These are phyloP conservation scores for Pythium plurisporium DNA, from an alignment of 352 stramenopile species.

Conservation along the genomic window DNA sequence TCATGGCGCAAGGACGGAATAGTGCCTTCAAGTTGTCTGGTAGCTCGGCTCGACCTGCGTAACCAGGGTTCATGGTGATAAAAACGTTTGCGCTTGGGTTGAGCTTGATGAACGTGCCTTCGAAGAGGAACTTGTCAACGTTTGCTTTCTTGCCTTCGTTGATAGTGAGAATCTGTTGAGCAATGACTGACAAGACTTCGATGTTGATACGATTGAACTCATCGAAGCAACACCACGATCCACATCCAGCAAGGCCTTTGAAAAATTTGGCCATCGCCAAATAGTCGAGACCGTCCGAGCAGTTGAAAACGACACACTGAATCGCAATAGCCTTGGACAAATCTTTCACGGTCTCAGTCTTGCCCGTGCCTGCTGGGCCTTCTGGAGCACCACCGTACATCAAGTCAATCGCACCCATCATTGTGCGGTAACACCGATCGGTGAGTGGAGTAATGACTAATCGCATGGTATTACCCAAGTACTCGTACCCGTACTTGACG, in stretches of 20 bases:
- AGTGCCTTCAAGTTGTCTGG: slow-evolving; percentile 83
- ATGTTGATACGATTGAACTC: slow-evolving; percentile 91
- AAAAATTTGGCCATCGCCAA: slow-evolving; percentile 95
- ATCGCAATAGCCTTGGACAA: slow-evolving; percentile 93
- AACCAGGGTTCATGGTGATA: slow-evolving; percentile 91
- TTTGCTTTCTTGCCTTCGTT: slow-evolving; percentile 80
- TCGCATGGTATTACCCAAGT: slow-evolving; percentile 82
- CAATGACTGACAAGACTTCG: slow-evolving; percentile 84
- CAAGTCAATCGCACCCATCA: slow-evolving; percentile 86
- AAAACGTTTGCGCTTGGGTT: slow-evolving; percentile 92
- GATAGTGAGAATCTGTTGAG: slow-evolving; percentile 90
- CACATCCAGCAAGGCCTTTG: slow-evolving; percentile 91
- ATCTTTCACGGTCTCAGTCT: slow-evolving; percentile 96
- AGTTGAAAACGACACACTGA: slow-evolving; percentile 95
- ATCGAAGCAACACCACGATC: slow-evolving; percentile 90
- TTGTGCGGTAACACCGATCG: slow-evolving; percentile 86
- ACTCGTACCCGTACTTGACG: slow-evolving; percentile 89
- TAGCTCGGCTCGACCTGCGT: slow-evolving; percentile 82
- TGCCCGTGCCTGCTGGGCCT: slow-evolving; percentile 91
- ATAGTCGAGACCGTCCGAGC: slow-evolving; percentile 92
- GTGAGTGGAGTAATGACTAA: slow-evolving; percentile 89
- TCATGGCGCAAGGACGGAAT: slow-evolving; percentile 89
- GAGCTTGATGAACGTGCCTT: slow-evolving; percentile 93
- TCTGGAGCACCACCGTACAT: slow-evolving; percentile 87
- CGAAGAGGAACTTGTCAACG: slow-evolving; percentile 89